phyloP scores from a whole-genome alignment of 495 filamentous ascomycete species.

The Geoglossum glabrum region DNA sequence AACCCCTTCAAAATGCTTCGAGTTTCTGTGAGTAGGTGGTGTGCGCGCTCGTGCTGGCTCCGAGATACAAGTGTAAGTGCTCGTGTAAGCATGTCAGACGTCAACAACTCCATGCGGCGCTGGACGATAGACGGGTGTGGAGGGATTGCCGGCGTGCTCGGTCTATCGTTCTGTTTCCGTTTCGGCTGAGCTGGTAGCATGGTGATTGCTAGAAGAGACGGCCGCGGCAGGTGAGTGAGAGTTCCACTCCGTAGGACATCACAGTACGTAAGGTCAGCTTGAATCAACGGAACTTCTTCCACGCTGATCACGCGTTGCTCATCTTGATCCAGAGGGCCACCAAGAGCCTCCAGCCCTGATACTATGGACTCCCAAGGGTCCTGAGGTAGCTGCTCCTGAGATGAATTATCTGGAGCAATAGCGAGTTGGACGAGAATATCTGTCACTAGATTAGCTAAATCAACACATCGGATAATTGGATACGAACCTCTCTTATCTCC shows the following conservation, averaged over 20 bases:
- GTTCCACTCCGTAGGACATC: slow-evolving; percentile 87
- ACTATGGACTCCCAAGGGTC: slow-evolving; percentile 96
- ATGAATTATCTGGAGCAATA: slow-evolving; percentile 71
- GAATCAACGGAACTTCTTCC: slow-evolving; percentile 87
- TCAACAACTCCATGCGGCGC: slow-evolving; percentile 90
- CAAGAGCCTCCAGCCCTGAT: slow-evolving; percentile 83
- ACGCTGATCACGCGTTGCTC: slow-evolving; percentile 69
- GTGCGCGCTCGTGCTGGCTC: slow-evolving; percentile 80
- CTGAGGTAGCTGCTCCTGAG: slow-evolving; percentile 71
- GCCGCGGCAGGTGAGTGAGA: slow-evolving; percentile 67
- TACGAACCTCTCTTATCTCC: slow-evolving; percentile 68
- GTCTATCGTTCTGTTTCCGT: slow-evolving; percentile 36
- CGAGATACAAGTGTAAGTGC: slow-evolving; percentile 80
- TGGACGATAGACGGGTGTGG: slow-evolving; percentile 93
- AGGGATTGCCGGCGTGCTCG: slow-evolving; percentile 65
- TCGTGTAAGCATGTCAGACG: slow-evolving; percentile 92
- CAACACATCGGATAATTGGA: not conserved
- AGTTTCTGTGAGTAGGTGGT: slow-evolving; percentile 81
- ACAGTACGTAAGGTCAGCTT: slow-evolving; percentile 84
- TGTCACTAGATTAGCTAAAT: slow-evolving; percentile 10
- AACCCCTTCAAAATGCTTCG: slow-evolving; percentile 89
- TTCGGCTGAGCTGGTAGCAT: slow-evolving; percentile 67
- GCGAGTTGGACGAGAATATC: slow-evolving; percentile 92
- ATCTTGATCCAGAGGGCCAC: slow-evolving; percentile 76
- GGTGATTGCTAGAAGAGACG: slow-evolving; percentile 88